phyloP scores from a whole-genome alignment of 176 grass and related monocot species.

The Guadua angustifolia region DNA sequence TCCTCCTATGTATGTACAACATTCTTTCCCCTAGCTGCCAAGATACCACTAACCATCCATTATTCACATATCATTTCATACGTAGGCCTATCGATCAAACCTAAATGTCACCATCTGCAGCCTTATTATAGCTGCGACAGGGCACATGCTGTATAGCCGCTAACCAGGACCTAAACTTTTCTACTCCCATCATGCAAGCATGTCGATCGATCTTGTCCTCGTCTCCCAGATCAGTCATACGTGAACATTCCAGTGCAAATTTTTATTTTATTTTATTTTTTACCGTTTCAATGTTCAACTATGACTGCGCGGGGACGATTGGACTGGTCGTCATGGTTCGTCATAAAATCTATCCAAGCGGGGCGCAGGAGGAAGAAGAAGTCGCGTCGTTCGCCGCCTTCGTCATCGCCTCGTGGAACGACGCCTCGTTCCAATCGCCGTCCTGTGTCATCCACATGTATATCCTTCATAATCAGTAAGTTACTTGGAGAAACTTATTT shows the following conservation, averaged over 20 bases:
- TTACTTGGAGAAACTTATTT: background rate
- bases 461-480: background rate
- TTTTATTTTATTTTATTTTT: background rate
- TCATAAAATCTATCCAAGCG: background rate
- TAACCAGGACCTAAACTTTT: background rate
- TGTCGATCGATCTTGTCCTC: background rate
- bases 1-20: too few relatives aligned
- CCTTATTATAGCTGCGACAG: background rate
- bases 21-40: background rate
- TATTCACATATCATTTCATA: background rate
- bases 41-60: background rate
- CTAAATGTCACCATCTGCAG: background rate
- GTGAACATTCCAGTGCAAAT: background rate
- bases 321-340: background rate
- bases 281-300: background rate
- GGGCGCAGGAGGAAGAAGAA: background rate
- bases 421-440: slow-evolving; percentile 67
- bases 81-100: background rate
- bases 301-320: background rate
- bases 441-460: slow-evolving; percentile 46
- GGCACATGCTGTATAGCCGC: background rate
- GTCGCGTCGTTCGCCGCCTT: slow-evolving; percentile 64
- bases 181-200: background rate
- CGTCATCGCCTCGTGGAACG: slow-evolving; percentile 65
- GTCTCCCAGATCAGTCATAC: background rate